phyloP scores from a whole-genome alignment of 257 asterid genomes.

The Schizonepeta tenuifolia region DNA sequence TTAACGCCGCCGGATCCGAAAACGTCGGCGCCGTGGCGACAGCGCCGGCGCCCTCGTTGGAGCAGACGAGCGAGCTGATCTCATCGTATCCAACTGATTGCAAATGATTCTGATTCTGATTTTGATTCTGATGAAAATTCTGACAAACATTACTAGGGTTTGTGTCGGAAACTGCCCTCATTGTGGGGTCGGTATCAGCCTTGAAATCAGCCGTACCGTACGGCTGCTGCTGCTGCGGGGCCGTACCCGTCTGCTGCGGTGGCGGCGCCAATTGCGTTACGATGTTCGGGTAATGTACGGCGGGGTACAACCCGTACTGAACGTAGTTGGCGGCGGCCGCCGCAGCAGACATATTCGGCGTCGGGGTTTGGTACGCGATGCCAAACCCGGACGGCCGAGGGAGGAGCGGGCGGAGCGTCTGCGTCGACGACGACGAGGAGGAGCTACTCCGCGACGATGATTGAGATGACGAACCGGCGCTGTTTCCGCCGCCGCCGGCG shows the following conservation, averaged over 20 bases:
- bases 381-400: constrained; percentile 81
- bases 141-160: constrained; percentile 52
- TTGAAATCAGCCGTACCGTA: constrained; percentile 30
- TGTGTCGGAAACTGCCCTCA: constrained; percentile 29
- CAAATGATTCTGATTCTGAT: not conserved
- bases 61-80: constrained; percentile 47
- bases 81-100: constrained; percentile 44
- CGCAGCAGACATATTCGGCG: not conserved
- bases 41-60: constrained; percentile 36
- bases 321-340: constrained; percentile 17
- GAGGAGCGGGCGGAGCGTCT: constrained; percentile 73
- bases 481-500: not conserved
- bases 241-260: constrained; percentile 23
- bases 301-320: constrained; percentile 59
- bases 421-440: constrained; percentile 50
- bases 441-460: constrained; percentile 42
- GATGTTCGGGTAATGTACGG: constrained; percentile 50
- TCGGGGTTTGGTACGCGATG: constrained; percentile 37
- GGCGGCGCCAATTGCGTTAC: constrained; percentile 21
- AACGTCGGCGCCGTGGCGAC: constrained; percentile 34
- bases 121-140: constrained; percentile 17
- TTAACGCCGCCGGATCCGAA: constrained; percentile 39
- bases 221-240: constrained; percentile 37
- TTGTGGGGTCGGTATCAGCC: constrained; percentile 38
- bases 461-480: constrained; percentile 37